A percentile compares a stretch with the other conserved stretches of the same genome.
phyloP scores from a whole-genome alignment of 148 eudicot genomes.

The Fagopyrum esculentum region DNA sequence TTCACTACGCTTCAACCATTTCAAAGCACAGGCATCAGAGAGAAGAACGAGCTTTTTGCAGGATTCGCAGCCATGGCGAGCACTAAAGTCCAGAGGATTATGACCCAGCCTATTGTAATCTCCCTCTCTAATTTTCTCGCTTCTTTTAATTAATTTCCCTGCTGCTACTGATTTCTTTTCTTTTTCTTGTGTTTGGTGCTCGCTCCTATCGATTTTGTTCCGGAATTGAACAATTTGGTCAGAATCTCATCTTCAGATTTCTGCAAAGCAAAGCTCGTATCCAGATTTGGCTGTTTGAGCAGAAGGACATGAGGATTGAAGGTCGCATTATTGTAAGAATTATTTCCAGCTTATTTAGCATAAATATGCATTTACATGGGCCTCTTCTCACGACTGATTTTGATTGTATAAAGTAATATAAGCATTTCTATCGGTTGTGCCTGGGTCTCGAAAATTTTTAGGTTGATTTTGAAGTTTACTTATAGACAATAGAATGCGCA shows the following conservation, averaged over 20 bases:
- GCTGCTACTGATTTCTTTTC: not conserved
- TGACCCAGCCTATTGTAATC: constrained; percentile 42
- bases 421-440: too few species aligned
- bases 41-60: not conserved
- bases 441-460: too few species aligned
- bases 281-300: constrained; percentile 96
- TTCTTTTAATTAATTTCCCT: not conserved
- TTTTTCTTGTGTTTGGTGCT: not conserved
- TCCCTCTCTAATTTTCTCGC: not conserved
- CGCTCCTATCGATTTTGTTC: not conserved
- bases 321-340: constrained; percentile 80
- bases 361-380: too few species aligned
- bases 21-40: not conserved
- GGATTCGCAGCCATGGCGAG: constrained; percentile 33
- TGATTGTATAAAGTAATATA: too few species aligned
- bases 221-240: not conserved
- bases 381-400: too few species aligned
- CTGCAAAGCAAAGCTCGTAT: constrained; percentile 61
- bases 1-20: not conserved
- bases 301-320: constrained; percentile 88
- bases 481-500: not conserved
- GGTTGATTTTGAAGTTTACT: too few species aligned
- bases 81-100: constrained; percentile 43
- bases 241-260: constrained; percentile 46
- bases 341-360: too few species aligned